Conservation (phyloP, 441 rosid species). For the Aleurites moluccanus region DNA sequence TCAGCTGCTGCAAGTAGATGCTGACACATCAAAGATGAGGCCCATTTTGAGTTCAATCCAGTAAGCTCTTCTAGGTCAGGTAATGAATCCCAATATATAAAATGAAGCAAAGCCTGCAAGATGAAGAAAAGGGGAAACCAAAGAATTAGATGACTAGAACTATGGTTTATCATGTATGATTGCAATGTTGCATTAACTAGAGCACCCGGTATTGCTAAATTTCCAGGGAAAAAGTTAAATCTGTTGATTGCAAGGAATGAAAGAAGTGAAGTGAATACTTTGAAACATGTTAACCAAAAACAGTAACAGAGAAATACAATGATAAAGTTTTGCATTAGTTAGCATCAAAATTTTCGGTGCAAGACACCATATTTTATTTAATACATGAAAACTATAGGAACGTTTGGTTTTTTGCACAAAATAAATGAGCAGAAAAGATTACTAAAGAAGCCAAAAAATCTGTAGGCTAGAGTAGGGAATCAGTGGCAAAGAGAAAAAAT, state of each 20-base stretch:
- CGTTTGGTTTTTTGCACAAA: background rate
- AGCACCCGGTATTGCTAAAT: too few species aligned
- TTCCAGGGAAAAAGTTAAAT: too few species aligned
- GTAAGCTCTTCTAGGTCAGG: conserved; percentile 81
- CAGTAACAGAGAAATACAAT: background rate
- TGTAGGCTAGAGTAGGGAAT: background rate
- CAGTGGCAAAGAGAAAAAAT: conserved; percentile 2
- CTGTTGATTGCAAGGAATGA: background rate
- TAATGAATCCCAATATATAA: conserved; percentile 75
- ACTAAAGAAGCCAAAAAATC: background rate
- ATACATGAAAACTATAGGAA: background rate
- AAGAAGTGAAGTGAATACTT: background rate
- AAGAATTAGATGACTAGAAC: background rate
- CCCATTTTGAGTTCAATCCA: conserved; percentile 73
- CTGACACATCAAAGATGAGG: conserved; percentile 77
- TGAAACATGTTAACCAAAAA: background rate
- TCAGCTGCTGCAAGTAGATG: conserved; percentile 96
- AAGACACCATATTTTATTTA: background rate
- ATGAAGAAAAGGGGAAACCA: conserved; percentile 8
- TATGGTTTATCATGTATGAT: background rate
- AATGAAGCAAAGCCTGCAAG: conserved; percentile 81
- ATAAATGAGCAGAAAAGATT: background rate
- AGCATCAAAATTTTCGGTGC: background rate
- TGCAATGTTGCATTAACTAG: background rate
- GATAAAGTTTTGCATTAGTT: too few species aligned